A percentile compares a stretch with the other conserved stretches of the same genome.
phyloP scores from a whole-genome alignment of 2,329 filamentous ascomycete genomes.

The Trichoderma koningiopsis region DNA sequence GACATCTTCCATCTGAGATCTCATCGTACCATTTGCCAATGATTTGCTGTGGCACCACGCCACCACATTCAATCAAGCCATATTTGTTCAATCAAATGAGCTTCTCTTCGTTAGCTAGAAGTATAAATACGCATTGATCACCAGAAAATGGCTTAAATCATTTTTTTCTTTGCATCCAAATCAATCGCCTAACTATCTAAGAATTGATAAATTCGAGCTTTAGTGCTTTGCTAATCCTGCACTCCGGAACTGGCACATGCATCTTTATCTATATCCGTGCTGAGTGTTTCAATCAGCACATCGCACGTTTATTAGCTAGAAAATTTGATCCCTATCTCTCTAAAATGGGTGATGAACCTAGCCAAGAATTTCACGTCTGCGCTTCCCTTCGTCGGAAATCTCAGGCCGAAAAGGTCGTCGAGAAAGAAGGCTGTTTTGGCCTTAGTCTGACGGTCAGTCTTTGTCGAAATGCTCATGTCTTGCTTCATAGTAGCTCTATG shows the following conservation, averaged over 20 bases:
- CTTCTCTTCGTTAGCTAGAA: background rate
- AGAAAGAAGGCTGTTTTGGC: constrained; percentile 13
- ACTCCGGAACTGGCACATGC: background rate
- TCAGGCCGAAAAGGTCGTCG: constrained; percentile 4
- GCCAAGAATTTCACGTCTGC: constrained; percentile 1
- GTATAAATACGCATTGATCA: background rate
- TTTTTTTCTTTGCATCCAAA: background rate
- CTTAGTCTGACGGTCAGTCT: constrained; percentile 17
- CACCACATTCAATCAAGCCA: background rate
- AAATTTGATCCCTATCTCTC: too few species aligned
- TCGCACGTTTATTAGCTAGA: background rate
- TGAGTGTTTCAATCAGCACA: background rate
- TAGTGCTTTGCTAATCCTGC: background rate
- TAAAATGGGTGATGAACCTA: background rate
- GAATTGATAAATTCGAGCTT: background rate
- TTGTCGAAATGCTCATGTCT: background rate
- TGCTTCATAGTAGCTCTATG: background rate
- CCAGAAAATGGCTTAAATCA: background rate
- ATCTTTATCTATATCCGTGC: background rate
- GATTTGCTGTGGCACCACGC: background rate
- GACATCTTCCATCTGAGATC: background rate
- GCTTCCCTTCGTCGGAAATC: constrained; percentile 12
- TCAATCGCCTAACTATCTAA: background rate
- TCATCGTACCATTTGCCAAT: background rate
- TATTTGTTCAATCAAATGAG: background rate